Evolutionary conservation across 495 filamentous ascomycete species (phyloP), one percentile per base, ranked within the genome.

Genomic region (Astrothelium macrocarpum): DNA sequence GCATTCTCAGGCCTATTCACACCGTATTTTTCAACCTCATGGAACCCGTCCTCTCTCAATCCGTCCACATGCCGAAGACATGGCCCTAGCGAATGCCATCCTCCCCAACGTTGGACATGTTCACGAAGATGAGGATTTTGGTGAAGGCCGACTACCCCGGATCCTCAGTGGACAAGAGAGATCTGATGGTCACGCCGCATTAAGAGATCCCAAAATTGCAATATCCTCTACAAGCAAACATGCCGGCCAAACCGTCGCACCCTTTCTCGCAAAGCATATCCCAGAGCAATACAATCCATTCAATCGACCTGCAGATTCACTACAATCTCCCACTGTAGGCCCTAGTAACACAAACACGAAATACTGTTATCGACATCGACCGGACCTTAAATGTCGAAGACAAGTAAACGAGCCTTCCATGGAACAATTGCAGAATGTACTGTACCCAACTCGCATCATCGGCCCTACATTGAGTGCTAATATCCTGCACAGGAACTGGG

Each of bases 301-400:
- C 49, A 56, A 29, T 29, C 49, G 49, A 9, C 25, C 49, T 9
- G 7, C 49, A 28, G 49, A 56, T 12, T 26, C 25, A 20, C 25
- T 10, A 26, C 12, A 16, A 16, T 56, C 49, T 7, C 49, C 49
- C 5, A 9, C 49, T 2, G 49, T 29, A 10, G 49, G 7, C 10
- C 49, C 62, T n/a, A 68, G 81, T 66, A 77, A 85, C 60, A 78
- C 81, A 3, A 96, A 94, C 72, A 94, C 90, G 58, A 91, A 88
- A 73, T 97, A 90, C 77, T 99, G 94, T 75, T 97, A 99, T 74
- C 85, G 94, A 32, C 94, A 99, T 73, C 82, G 89, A 53, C 95
- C 94, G 25, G 95, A 97, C 71, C 84, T 93, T 32, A 96, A 96
- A 77, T 99, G 94, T 75, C 78, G 90, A 61, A 82, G 92, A 61